These are phyloP conservation scores for Talaromyces albobiverticillius DNA, from an alignment of 2,329 filamentous ascomycete genomes.

Conservation along the genomic window DNA sequence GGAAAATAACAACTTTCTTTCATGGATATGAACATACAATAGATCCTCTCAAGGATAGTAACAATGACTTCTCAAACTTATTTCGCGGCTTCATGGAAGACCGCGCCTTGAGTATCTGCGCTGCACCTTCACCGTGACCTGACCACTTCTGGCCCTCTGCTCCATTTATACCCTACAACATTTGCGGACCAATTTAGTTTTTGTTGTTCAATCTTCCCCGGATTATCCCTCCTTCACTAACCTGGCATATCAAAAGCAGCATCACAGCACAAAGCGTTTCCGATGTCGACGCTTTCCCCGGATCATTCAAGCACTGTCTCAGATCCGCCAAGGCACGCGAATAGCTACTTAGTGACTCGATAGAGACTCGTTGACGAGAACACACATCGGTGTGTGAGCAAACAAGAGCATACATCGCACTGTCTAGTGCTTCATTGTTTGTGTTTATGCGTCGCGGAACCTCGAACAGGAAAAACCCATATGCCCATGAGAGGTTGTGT, in stretches of 20 bases:
- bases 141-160: constrained; percentile 16
- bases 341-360: constrained; percentile 29
- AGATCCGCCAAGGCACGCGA: constrained; percentile 27
- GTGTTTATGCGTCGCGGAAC: constrained; percentile 46
- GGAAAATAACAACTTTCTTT: not conserved
- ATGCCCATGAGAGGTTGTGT: constrained; percentile 48
- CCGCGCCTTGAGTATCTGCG: constrained; percentile 34
- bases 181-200: not conserved
- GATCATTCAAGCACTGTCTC: constrained; percentile 29
- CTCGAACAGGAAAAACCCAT: constrained; percentile 46
- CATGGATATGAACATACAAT: constrained; percentile 25
- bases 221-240: constrained; percentile 14
- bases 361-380: constrained; percentile 15
- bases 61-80: constrained; percentile 32
- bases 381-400: constrained; percentile 28
- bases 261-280: constrained; percentile 38
- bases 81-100: constrained; percentile 28
- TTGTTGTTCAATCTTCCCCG: too few species aligned
- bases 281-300: constrained; percentile 26
- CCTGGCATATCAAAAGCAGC: constrained; percentile 33
- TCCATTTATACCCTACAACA: constrained; percentile 16
- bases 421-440: constrained; percentile 48
- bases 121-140: constrained; percentile 35
- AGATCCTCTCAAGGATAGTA: constrained; percentile 33
- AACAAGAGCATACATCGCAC: constrained; percentile 30